Conservation (phyloP, 176 grass and related monocot species). For the Cymbopogon citratus region DNA sequence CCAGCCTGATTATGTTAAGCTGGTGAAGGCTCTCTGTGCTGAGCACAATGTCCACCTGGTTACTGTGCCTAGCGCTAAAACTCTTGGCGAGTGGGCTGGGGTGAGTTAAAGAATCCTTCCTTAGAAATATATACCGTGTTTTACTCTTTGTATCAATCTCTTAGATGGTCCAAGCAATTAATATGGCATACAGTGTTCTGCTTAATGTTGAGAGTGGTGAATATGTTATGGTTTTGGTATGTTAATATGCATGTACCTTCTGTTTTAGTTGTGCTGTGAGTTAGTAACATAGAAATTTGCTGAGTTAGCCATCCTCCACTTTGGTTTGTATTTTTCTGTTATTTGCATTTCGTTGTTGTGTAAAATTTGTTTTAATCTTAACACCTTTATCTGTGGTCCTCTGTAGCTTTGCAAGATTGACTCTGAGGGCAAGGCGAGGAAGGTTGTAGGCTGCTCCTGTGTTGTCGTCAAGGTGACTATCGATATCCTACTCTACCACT, state of each 20-base stretch:
- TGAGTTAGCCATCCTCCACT: not conserved
- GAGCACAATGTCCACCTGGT: conserved; percentile 71
- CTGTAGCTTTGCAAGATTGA: not conserved
- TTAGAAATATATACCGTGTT: not conserved
- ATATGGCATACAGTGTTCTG: not conserved
- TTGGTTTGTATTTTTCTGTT: not conserved
- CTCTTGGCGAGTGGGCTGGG: conserved; percentile 68
- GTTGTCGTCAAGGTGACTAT: not conserved
- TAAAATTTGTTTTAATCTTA: not conserved
- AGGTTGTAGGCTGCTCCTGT: not conserved
- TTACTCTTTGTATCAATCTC: not conserved
- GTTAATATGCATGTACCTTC: not conserved
- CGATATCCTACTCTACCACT: not conserved
- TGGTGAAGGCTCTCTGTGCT: conserved; percentile 27
- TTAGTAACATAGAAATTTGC: not conserved
- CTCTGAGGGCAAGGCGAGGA: not conserved
- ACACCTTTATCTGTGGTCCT: not conserved
- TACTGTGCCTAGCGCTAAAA: conserved; percentile 60
- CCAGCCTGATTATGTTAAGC: conserved; percentile 68
- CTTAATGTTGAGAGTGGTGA: not conserved
- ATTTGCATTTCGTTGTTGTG: not conserved
- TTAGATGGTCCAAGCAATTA: not conserved
- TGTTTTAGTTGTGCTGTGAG: not conserved
- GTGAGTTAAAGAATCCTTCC: conserved; percentile 24
- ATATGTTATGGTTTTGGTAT: not conserved